Base-by-base conservation (phyloP, 31 red algal genomes). In the Endocladia muricata region DNA sequence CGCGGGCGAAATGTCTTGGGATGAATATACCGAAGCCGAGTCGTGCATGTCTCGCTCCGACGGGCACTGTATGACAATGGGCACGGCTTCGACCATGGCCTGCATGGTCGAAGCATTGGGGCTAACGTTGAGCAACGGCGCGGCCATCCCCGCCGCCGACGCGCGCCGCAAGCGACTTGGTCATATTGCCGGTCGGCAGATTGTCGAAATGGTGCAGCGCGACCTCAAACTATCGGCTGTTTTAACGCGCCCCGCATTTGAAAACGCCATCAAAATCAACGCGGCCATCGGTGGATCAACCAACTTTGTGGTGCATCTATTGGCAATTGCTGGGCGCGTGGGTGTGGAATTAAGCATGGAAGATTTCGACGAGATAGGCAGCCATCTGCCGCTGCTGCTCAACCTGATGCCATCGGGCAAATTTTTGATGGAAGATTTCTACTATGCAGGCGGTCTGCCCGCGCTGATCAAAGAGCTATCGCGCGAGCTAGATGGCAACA, bases 351-450 rank as follows among this genome's bases (percentile, higher is more conserved):
- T 88, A 28, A 58, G 41, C 26, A 88, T 88, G 2, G 84, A 88
- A 35, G 84, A 83, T 22, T 88, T 83, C 33, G 6, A 88, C 7
- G 2, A 44, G 11, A 68, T 84, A 22, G 48, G 41, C 26, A 4
- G 55, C 26, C 3, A 30, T 3, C 61, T 84, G 1, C 84, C 84
- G 2, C 67, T 84, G 13, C 48, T 88, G 29, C 58, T 49, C 35
- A 41, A 88, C 28, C 63, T 88, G 32, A 51, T 61, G 35, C 84
- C 84, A 70, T 55, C 26, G 26, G 73, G 84, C 55, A 84, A 84
- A 58, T 88, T 84, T 19, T 78, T 88, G 6, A 84, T 84, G 78
- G 78, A 78, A 19, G 84, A 88, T 62, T 55, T 88, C 29, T 49
- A 88, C 52, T 37, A 76, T 32, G 66, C 66, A 36, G 84, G 84